Evolutionary conservation across 305 asterid species (phyloP), one percentile per base, ranked within the genome.

Genomic region (Petunia hybrid): DNA sequence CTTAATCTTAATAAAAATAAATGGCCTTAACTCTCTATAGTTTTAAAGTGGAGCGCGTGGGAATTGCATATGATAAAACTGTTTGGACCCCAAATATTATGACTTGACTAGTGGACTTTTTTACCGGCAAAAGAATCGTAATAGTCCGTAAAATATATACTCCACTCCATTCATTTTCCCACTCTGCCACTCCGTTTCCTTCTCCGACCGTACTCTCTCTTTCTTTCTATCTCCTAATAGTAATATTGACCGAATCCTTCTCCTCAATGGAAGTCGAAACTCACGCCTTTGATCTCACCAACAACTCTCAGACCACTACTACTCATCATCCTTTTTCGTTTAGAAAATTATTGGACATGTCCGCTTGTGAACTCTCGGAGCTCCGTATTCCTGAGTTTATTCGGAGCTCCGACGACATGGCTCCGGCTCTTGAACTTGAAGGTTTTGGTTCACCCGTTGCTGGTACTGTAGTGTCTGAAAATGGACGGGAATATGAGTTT

Each of bases 211-310:
- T 51, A 42, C 4, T 10, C 42, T 60, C 80, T 77, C 59, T 71
- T 61, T 43, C 40, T 76, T 14, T 59, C 70, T 60, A 59, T 78
- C 74, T 78, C 43, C 13, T 40, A 16, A 59, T 38, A 38, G 22
- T 46, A 65, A 8, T 55, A 22, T 73, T 79, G 64, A 57, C 77
- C 60, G 73, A 63, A 4, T 57, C 70, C 56, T 14, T 41, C 13
- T 3, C 46, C 51, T 40, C 65, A 77, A 91, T 92, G 95, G 95
- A 89, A 85, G 93, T 88, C 81, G 90, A 94, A 71, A 62, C 93
- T 64, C 91, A 79, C 86, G 83, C 82, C 12, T 40, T 87, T 83
- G 90, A 80, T 76, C 81, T 71, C 76, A 67, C 46, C 67, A 62
- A 77, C 78, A 53, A 60, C 12, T 55, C 87, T 38, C 78, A 66